Percentiles rank a stretch among this genome's conserved stretches.
These are phyloP conservation scores for Lepiota brunneoincarnata DNA, from an alignment of 768 basidiomycete species.

Conservation along the genomic window DNA sequence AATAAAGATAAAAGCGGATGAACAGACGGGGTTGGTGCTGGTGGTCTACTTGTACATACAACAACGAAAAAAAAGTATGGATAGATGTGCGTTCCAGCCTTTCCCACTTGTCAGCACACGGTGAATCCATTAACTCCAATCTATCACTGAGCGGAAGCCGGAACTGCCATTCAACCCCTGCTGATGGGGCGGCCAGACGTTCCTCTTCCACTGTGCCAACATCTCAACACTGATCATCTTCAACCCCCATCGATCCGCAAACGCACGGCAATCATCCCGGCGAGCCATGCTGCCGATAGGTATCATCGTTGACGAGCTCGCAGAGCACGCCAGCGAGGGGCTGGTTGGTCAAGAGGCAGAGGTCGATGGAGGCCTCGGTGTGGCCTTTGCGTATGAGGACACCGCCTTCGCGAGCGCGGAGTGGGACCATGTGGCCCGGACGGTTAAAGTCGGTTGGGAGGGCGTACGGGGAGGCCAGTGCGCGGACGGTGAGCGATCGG, in stretches of 20 bases:
- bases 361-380: constrained; percentile 87
- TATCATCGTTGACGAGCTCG: constrained; percentile 93
- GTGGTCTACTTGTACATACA: no score
- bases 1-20: no score
- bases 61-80: no score
- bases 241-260: constrained; percentile 86
- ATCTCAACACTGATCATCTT: constrained; percentile 95
- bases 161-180: background rate
- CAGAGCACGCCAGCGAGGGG: constrained; percentile 83
- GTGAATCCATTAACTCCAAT: background rate
- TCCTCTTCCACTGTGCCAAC: constrained; percentile 52
- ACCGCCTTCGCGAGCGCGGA: constrained; percentile 84
- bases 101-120: background rate
- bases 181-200: constrained; percentile 17
- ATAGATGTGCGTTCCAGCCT: no score
- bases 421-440: constrained; percentile 94
- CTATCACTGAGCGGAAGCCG: background rate
- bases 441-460: constrained; percentile 75
- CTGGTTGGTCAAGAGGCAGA: constrained; percentile 74
- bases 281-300: constrained; percentile 90
- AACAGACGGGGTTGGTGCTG: no score
- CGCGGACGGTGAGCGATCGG: constrained; percentile 82
- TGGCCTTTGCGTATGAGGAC: constrained; percentile 88
- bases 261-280: constrained; percentile 87
- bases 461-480: constrained; percentile 63